phyloP scores from a whole-genome alignment of 2,329 filamentous ascomycete species.

The Tolypocladium nubicola region DNA sequence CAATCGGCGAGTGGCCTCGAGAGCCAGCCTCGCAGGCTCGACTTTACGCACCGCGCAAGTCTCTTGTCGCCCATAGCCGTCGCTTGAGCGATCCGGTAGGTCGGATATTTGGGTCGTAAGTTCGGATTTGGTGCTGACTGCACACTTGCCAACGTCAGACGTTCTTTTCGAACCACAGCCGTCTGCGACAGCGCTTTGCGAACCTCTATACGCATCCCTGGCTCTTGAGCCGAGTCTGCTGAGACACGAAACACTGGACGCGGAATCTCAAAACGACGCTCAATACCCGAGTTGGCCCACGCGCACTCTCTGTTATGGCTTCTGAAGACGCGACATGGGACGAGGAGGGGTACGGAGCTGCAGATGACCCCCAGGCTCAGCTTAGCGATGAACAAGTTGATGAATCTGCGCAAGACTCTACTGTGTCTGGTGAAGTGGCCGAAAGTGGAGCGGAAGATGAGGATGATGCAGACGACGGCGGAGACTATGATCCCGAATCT shows the following conservation, averaged over 20 bases:
- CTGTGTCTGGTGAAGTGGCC: constrained; percentile 38
- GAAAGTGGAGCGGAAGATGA: constrained; percentile 39
- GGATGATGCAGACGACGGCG: constrained; percentile 41
- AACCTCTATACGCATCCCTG: background rate
- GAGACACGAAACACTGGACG: background rate
- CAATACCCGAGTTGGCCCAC: background rate
- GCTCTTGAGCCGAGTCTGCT: background rate
- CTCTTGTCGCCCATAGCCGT: background rate
- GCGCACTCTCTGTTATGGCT: constrained; percentile 18
- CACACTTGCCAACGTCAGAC: background rate
- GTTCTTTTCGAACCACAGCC: background rate
- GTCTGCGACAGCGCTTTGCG: background rate
- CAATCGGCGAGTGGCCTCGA: background rate
- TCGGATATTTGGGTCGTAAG: background rate
- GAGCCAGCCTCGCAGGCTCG: background rate
- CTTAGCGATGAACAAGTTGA: constrained; percentile 45
- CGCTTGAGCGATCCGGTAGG: background rate
- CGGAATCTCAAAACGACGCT: background rate
- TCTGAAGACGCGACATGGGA: constrained; percentile 36
- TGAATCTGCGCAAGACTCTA: constrained; percentile 34
- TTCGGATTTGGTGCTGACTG: background rate
- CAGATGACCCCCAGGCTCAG: constrained; percentile 45
- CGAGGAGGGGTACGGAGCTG: constrained; percentile 42
- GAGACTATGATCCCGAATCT: constrained; percentile 49
- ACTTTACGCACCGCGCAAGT: background rate